These are phyloP conservation scores for Magnusiomyces paraingens DNA, from an alignment of 1,139 yeast genomes.

Conservation along the genomic window DNA sequence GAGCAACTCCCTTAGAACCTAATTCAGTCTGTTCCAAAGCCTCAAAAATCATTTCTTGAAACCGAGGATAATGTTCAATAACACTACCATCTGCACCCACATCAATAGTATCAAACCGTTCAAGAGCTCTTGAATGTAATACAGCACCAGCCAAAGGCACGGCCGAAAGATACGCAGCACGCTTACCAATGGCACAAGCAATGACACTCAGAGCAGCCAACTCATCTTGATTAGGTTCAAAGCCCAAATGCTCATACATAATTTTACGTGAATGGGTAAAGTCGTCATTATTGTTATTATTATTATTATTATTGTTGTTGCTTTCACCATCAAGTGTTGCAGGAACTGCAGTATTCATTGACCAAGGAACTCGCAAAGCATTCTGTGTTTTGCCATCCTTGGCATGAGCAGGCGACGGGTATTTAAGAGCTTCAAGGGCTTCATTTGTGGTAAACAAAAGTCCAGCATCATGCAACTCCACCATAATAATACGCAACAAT, in stretches of 20 bases:
- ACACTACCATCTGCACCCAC: slow-evolving; percentile 95
- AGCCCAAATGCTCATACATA: slow-evolving; percentile 4
- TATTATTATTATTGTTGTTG: no score
- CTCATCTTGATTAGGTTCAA: slow-evolving; percentile 54
- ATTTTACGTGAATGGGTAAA: slow-evolving; percentile 46
- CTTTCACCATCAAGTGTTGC: slow-evolving; percentile 80
- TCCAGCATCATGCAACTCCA: slow-evolving; percentile 56
- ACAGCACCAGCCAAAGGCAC: slow-evolving; percentile 81
- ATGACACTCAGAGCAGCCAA: slow-evolving; percentile 62
- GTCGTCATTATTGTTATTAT: no score
- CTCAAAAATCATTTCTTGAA: slow-evolving; percentile 65
- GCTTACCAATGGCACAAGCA: slow-evolving; percentile 69
- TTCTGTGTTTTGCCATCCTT: slow-evolving; percentile 36
- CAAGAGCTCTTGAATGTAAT: slow-evolving; percentile 49
- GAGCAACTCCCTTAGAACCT: slow-evolving; percentile 54
- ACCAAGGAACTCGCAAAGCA: slow-evolving; percentile 58
- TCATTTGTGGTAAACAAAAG: slow-evolving; percentile 40
- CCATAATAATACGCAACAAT: slow-evolving; percentile 62
- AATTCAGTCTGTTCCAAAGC: slow-evolving; percentile 54
- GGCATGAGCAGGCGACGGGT: background rate
- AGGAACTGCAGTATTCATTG: slow-evolving; percentile 72
- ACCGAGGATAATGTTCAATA: slow-evolving; percentile 86
- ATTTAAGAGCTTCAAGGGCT: background rate
- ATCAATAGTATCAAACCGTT: slow-evolving; percentile 57
- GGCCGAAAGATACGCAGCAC: slow-evolving; percentile 84